These are phyloP conservation scores for Corymbia maculata DNA, from an alignment of 345 rosid species.

Conservation along the genomic window DNA sequence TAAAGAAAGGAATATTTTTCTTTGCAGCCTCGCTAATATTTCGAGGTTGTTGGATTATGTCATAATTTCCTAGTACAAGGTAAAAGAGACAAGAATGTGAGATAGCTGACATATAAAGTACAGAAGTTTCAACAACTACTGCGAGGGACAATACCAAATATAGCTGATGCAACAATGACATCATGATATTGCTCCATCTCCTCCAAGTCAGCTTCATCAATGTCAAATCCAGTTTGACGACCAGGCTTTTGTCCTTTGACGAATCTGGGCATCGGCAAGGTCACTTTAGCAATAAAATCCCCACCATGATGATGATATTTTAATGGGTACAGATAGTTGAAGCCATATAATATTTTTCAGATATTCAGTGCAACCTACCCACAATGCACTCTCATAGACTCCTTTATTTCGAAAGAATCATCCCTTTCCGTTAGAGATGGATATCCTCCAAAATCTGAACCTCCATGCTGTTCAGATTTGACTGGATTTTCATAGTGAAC, in stretches of 20 bases:
- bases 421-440: constrained; percentile 63
- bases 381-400: constrained; percentile 82
- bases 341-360: background rate
- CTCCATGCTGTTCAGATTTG: constrained; percentile 53
- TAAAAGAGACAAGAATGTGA: background rate
- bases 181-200: constrained; percentile 56
- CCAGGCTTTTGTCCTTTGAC: constrained; percentile 71
- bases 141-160: constrained; percentile 53
- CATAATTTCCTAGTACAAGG: constrained; percentile 59
- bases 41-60: constrained; percentile 66
- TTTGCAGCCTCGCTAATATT: constrained; percentile 56
- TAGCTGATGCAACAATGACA: constrained; percentile 82
- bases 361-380: constrained; percentile 37
- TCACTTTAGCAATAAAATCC: background rate
- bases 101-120: background rate
- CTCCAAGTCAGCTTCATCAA: constrained; percentile 56
- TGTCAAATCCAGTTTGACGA: constrained; percentile 62
- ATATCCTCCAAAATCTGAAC: constrained; percentile 85
- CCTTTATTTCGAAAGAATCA: constrained; percentile 56
- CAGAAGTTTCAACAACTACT: background rate
- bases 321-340: background rate
- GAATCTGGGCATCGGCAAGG: constrained; percentile 27
- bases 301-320: background rate
- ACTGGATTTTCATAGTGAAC: constrained; percentile 43
- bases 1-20: constrained; percentile 60